Base-by-base conservation (phyloP, 169 alveolate genomes). In the Plasmodium gaboni region DNA sequence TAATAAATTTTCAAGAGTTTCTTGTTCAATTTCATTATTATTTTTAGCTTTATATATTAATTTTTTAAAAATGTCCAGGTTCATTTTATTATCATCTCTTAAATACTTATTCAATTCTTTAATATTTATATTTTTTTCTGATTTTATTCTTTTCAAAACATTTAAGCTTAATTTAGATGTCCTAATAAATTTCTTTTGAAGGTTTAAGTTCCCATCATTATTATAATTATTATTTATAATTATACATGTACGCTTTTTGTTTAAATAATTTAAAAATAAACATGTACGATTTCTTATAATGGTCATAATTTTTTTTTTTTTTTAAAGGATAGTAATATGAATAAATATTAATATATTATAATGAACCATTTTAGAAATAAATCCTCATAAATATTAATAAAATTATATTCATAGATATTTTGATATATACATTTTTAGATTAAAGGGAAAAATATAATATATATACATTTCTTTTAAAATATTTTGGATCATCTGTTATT, bases 11-110 rank as follows among this genome's bases (percentile, higher is more conserved):
- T 78, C 89, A 64, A 78, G 13, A 65, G 46, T 32, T 26, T 26
- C 9, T 65, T 59, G 32, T 24, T 64, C 61, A n/a, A 46, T 78
- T 50, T 78, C 67, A 61, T 5, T 61, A 12, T 65, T 32, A 42
- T 38, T 44, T 44, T 51, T 13, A 48, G 46, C 51, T 9, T 74
- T 32, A 65, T 22, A 8, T 19, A 59, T 51, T 17, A 78, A 59
- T 78, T 78, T 64, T 64, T 78, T 51, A 57, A 78, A 78, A 63
- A 32, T 44, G 4, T 78, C 59, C n/a, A 57, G 44, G 51, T 51
- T 38, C 53, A 78, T 51, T 78, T 65, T 78, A 19, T 78, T 55
- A n/a, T 3, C 13, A n/a, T 3, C 13, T 22, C n/a, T 13, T 67
- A 78, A 64, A 59, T 26, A 78, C 65, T 65, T 15, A 2, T 64